Base-by-base conservation (phyloP, 1,284 basidiomycete genomes). In the Bondarzewia mesenterica region DNA sequence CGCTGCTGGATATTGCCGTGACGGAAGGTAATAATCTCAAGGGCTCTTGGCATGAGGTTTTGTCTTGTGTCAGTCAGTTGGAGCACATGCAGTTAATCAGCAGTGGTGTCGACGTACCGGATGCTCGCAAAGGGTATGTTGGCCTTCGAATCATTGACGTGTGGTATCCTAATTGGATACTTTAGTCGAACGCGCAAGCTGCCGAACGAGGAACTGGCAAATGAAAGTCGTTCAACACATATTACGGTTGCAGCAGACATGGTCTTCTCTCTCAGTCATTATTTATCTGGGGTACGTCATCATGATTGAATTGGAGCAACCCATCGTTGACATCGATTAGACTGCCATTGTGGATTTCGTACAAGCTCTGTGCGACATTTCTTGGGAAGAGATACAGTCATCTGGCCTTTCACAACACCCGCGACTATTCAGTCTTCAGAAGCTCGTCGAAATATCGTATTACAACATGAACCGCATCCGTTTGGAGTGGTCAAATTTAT, bases 401-500 rank as follows among this genome's bases (percentile, higher is more conserved):
- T 97, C 94, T 0, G 93, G 94, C 20, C 70, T 93, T 37, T 94
- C 93, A 6, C 86, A 93, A 55, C 87, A 92, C 60, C 96, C 96
- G 2, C 82, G 96, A 42, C 75, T 98, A 51, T 99, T 99, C 74
- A 97, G 94, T 65, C 71, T 99, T 54, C 96, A 99, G 65, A 99
- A 99, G 70, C 74, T 99, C 41, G 96, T 99, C 42, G 96, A 99
- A 65, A 99, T 99, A 55, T 96, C 93, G 20, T 99, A 99, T 69
- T 99, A 99, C 73, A 99, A 99, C 70, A 99, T 99, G 96, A 86
- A 77, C 52, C 88, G 96, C 51, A 99, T 99, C 63, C 90, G 96
- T 66, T 73, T 99, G 50, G 96, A 99, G 65, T 99, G 96, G 96
- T 94, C 92, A 3, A 89, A 93, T 66, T 78, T 99, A 54, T 99